Base-by-base conservation (phyloP, 805 yeast genomes). In the Candida multigemmis region DNA sequence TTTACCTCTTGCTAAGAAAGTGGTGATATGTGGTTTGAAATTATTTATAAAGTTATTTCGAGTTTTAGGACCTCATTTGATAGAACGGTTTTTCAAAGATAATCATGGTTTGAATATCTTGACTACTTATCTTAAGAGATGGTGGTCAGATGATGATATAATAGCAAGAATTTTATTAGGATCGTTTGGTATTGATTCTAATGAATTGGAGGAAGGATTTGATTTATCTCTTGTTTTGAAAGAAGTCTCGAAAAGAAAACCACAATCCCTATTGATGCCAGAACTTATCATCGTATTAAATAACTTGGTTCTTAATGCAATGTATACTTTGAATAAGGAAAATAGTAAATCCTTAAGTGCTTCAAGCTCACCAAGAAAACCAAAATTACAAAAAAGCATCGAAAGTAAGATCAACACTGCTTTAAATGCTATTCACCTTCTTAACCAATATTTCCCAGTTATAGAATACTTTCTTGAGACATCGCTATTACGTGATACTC, bases 71-170 rank as follows among this genome's bases (percentile, higher is more conserved):
- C 44, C 61, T 3, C 58, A 60, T 17, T 60, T 64, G 3, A 67
- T 68, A 28, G 60, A 53, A 15, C 50, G 64, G 14, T 79, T 80
- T 35, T 56, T 65, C 17, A 63, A 60, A 9, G 38, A 37, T 6
- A 68, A 63, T 28, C 61, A 62, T 27, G 84, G 85, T 0, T 47
- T 70, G 15, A 63, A 57, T 27, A 65, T 68, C 7, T 46, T 71
- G 28, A 60, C 68, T 3, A 62, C 59, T 30, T 50, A 56, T 25
- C 34, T 77, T 26, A 48, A 63, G 36, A 42, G 49, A 23, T 61
- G 68, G 61, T 71, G 77, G 74, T 34, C 41, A 14, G 64, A 69
- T 37, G 61, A 65, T 32, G 60, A 61, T 21, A 44, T 75, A 4
- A 39, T 64, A 7, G 41, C 63, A 18, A 38, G 56, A 7, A 37